Conservation (phyloP, 2,329 filamentous ascomycete genomes). For the Fonsecaea nubica region DNA sequence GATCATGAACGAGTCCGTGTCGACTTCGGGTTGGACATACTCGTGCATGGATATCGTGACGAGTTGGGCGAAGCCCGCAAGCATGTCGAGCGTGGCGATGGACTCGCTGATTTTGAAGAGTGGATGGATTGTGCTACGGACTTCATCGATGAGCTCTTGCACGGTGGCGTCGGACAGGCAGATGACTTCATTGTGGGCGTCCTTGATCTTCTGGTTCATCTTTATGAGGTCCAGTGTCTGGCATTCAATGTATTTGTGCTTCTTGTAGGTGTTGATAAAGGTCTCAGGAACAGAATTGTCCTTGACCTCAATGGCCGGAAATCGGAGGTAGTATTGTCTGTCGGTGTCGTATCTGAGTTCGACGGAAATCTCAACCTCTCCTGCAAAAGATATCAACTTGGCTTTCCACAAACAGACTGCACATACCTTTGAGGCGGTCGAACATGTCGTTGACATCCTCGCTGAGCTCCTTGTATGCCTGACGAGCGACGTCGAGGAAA, state of each 20-base stretch:
- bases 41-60: slow-evolving; percentile 61
- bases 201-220: slow-evolving; percentile 75
- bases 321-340: slow-evolving; percentile 78
- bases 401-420: background rate
- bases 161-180: slow-evolving; percentile 80
- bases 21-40: slow-evolving; percentile 73
- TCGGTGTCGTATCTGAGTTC: slow-evolving; percentile 77
- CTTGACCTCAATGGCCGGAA: slow-evolving; percentile 65
- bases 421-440: slow-evolving; percentile 67
- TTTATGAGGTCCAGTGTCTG: slow-evolving; percentile 86
- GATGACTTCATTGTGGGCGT: slow-evolving; percentile 83
- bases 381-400: slow-evolving; percentile 48
- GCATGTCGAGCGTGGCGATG: slow-evolving; percentile 85
- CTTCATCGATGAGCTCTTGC: slow-evolving; percentile 71
- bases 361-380: slow-evolving; percentile 64
- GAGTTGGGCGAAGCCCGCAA: slow-evolving; percentile 76
- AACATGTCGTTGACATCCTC: slow-evolving; percentile 77
- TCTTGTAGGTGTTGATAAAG: slow-evolving; percentile 78
- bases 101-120: slow-evolving; percentile 87
- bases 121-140: slow-evolving; percentile 72
- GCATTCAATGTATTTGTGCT: slow-evolving; percentile 80
- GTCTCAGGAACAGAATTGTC: slow-evolving; percentile 67
- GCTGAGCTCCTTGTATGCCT: slow-evolving; percentile 87
- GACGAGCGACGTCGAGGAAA: slow-evolving; percentile 83
- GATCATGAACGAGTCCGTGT: slow-evolving; percentile 69